Evolutionary conservation across 2,329 filamentous ascomycete genomes (phyloP).

Genomic region (Fusarium lateritium): DNA sequence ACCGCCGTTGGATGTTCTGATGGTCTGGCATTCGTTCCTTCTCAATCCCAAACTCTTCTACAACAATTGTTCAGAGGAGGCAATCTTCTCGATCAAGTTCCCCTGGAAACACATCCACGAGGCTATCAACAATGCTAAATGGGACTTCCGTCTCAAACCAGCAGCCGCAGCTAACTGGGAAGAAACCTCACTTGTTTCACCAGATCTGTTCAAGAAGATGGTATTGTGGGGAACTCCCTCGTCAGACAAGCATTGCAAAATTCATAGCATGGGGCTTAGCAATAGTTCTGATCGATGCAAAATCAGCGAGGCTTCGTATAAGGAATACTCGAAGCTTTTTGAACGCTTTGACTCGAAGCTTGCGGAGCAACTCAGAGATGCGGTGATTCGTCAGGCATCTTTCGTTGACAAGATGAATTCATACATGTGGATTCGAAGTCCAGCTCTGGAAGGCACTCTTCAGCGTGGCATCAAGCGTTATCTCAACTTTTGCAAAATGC

Average conservation of each 20-base stretch:
- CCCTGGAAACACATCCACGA: constrained; percentile 41
- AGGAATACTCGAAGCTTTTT: constrained; percentile 11
- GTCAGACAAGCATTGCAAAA: accelerated
- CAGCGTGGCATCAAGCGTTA: constrained; percentile 56
- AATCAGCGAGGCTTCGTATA: not conserved
- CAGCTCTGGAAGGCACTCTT: constrained; percentile 54
- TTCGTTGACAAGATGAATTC: constrained; percentile 60
- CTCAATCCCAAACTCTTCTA: constrained; percentile 51
- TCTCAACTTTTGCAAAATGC: constrained; percentile 54
- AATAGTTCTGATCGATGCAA: accelerated
- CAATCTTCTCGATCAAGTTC: constrained; percentile 35
- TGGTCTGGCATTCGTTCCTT: constrained; percentile 57
- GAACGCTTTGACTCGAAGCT: not conserved
- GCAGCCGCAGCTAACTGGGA: constrained; percentile 6
- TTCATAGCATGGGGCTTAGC: not conserved
- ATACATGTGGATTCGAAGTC: constrained; percentile 58
- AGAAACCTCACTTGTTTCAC: not conserved
- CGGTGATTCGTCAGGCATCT: constrained; percentile 55
- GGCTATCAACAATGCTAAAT: constrained; percentile 31
- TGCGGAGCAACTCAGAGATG: constrained; percentile 45
- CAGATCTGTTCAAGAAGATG: constrained; percentile 5
- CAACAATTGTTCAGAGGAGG: constrained; percentile 21
- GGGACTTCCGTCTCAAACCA: constrained; percentile 21
- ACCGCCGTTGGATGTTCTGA: constrained; percentile 53
- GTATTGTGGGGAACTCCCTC: not conserved